phyloP scores from a whole-genome alignment of 441 rosid species.

The Aleurites moluccanus region DNA sequence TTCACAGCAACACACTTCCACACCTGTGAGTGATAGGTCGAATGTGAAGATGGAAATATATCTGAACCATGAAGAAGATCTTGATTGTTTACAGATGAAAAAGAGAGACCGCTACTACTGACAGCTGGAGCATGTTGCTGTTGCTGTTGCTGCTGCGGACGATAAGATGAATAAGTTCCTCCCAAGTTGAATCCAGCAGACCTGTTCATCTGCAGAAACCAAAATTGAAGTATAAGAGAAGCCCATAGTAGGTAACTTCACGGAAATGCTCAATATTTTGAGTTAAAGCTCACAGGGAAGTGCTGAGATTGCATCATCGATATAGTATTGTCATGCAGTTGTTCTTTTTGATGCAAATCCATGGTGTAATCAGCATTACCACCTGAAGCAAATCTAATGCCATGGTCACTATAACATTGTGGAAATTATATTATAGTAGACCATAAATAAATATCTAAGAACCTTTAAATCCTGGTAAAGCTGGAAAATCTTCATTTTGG shows the following conservation, averaged over 20 bases:
- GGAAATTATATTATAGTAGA: not conserved
- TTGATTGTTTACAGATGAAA: conserved; percentile 64
- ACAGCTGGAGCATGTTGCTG: conserved; percentile 72
- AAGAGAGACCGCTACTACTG: conserved; percentile 68
- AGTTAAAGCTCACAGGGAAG: conserved; percentile 66
- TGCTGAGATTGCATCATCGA: conserved; percentile 97
- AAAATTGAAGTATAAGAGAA: conserved; percentile 22
- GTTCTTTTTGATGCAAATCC: conserved; percentile 97
- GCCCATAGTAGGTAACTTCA: conserved; percentile 15
- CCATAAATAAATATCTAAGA: conserved; percentile 7
- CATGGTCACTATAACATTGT: conserved; percentile 25
- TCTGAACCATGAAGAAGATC: conserved; percentile 83
- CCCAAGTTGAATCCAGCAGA: conserved; percentile 83
- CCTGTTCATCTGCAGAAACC: conserved; percentile 75
- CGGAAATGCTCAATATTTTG: conserved; percentile 14
- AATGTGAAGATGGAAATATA: conserved; percentile 78
- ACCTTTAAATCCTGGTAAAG: conserved; percentile 99
- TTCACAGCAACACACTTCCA: conserved; percentile 29
- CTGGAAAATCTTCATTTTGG: conserved; percentile 99
- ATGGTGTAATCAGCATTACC: conserved; percentile 81
- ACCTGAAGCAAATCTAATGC: conserved; percentile 54
- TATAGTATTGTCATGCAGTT: conserved; percentile 81
- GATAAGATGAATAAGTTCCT: conserved; percentile 74
- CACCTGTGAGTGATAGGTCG: conserved; percentile 88
- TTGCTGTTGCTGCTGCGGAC: conserved; percentile 88